phyloP scores from a whole-genome alignment of 306 rosid genomes.

The Rosa chinensis region DNA sequence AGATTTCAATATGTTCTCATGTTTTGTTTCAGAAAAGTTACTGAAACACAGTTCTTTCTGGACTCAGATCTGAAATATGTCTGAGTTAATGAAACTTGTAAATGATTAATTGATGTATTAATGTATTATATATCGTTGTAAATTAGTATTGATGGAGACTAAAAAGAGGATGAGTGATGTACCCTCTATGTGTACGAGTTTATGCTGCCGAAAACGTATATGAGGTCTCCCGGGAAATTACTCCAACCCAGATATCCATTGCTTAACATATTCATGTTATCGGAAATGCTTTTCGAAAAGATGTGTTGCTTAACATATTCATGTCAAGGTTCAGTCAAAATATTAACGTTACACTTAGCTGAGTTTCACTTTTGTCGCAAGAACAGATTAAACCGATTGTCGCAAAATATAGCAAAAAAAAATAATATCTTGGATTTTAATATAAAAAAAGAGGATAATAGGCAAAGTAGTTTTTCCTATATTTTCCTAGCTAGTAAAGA shows the following conservation, averaged over 20 bases:
- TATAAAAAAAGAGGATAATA: no score
- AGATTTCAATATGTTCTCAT: neutral
- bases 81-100: slow-evolving; percentile 34
- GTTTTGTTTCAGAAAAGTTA: slow-evolving; percentile 9
- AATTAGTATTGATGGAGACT: slow-evolving; percentile 8
- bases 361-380: no score
- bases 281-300: neutral
- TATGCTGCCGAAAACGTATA: neutral
- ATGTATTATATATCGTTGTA: slow-evolving; percentile 11
- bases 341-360: no score
- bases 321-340: no score
- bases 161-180: neutral
- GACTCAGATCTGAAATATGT: slow-evolving; percentile 12
- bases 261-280: neutral
- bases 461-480: no score
- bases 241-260: neutral
- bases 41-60: slow-evolving; percentile 4
- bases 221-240: neutral
- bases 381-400: no score
- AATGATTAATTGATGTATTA: neutral
- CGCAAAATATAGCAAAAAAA: no score
- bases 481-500: no score
- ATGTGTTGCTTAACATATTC: neutral
- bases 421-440: no score
- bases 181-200: neutral